Evolutionary conservation across 176 grass and related monocot species (phyloP).

Genomic region (Triticum turgidum): DNA sequence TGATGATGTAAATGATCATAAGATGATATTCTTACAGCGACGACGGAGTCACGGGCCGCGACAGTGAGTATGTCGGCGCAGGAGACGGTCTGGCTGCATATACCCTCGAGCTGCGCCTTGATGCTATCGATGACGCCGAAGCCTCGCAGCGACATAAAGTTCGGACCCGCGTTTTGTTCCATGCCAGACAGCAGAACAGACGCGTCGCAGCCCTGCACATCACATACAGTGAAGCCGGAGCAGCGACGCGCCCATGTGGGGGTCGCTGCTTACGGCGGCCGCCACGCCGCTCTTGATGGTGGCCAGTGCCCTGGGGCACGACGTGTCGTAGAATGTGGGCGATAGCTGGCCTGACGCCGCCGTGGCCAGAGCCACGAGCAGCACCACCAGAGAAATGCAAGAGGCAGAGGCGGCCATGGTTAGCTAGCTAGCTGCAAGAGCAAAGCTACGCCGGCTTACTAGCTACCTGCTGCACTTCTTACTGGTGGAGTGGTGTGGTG

Average conservation of each 20-base stretch:
- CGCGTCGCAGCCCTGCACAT: conserved; percentile 62
- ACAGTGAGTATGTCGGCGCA: no score
- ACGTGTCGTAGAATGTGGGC: conserved; percentile 60
- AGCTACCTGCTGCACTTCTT: no score
- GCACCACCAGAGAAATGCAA: neutral
- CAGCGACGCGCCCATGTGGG: conserved; percentile 64
- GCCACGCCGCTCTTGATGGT: conserved; percentile 53
- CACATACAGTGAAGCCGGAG: conserved; percentile 34
- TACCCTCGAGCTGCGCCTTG: conserved; percentile 58
- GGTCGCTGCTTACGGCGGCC: conserved; percentile 39
- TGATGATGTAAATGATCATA: neutral
- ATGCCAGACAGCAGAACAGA: conserved; percentile 44
- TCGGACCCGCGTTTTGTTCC: conserved; percentile 21
- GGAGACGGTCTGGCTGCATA: conserved; percentile 10
- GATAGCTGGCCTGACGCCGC: conserved; percentile 54
- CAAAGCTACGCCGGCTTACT: no score
- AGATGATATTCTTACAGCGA: no score
- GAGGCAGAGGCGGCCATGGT: neutral
- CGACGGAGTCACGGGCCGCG: no score
- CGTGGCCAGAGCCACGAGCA: conserved; percentile 12
- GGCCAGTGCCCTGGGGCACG: conserved; percentile 49
- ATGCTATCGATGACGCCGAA: conserved; percentile 48
- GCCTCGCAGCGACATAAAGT: neutral
- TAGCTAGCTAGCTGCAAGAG: neutral
- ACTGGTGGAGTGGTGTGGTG: no score